Base-by-base conservation (phyloP, 1,284 basidiomycete species). In the Trichosporon sp. region DNA sequence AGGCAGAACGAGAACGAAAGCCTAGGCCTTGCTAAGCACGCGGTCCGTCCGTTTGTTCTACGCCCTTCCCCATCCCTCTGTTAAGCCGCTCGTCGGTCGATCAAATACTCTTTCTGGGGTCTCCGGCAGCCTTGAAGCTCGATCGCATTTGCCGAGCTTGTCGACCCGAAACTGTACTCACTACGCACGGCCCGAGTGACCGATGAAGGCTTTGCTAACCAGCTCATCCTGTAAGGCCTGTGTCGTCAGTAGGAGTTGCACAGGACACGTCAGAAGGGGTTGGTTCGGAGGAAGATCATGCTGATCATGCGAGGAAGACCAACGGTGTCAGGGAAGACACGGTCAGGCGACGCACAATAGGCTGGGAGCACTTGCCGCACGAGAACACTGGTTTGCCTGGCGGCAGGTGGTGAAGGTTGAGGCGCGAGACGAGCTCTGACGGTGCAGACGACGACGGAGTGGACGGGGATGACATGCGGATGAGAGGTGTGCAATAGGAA, bases 211-310 rank as follows among this genome's bases (percentile, higher is more conserved):
- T 57, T 77, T 76, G 14, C 76, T 78, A 8, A 80, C 75, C 13
- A 80, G 72, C 60, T 81, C 79, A 62, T 80, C 77, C 62, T 80
- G 78, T 33, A 81, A 63, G 11, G 78, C 79, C 73, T 78, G 63
- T n/a, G 23, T 29, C 54, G 57, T 44, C n/a, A 57, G 37, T 32
- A n/a, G 16, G 25, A 8, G 1, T 5, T 29, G 27, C 49, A 13
- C 25, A 23, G 44, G 21, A 49, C 44, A 21, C 13, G 25, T 21
- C 44, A 9, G 3, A 25, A 11, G 9, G 36, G 36, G 4, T 6
- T 13, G 36, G 7, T 7, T 4, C 9, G 36, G 10, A 14, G 36
- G 13, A 4, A 25, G 8, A 46, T 3, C 33, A 19, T 52, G 25
- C 6, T 10, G 40, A 44, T n/a, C 6, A n/a, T 33, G 31, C 33